Conservation (phyloP, 495 filamentous ascomycete genomes). For the Aspergillus bridgeri region DNA sequence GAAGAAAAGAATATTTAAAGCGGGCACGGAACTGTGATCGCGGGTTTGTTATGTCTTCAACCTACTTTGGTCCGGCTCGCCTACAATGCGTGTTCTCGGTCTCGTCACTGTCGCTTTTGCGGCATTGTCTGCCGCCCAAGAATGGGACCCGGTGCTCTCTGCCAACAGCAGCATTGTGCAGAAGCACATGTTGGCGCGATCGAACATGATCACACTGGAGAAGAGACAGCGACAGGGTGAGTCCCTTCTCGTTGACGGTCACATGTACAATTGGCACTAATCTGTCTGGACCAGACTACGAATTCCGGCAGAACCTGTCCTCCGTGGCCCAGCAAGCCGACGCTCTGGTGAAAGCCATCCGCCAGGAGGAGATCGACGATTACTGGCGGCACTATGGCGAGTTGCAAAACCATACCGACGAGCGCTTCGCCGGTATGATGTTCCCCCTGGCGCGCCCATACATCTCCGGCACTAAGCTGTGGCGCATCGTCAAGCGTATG, state of each 20-base stretch:
- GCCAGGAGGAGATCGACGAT: constrained; percentile 19
- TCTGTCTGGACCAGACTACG: constrained; percentile 1
- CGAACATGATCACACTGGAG: constrained; percentile 9
- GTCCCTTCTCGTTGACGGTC: too few species aligned
- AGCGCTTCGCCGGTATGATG: constrained; percentile 18
- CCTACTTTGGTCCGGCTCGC: not conserved
- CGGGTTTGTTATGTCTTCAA: not conserved
- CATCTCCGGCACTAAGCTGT: constrained; percentile 14
- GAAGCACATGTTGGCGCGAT: constrained; percentile 4
- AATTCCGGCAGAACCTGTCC: constrained; percentile 14
- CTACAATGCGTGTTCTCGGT: not conserved
- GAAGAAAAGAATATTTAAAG: not conserved
- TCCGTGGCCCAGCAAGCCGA: constrained; percentile 11
- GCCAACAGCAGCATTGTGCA: constrained; percentile 6
- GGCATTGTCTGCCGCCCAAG: not conserved
- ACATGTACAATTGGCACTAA: too few species aligned
- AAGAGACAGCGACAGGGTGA: constrained; percentile 17
- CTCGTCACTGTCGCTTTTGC: not conserved
- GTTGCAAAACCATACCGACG: constrained; percentile 5
- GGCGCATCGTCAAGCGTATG: constrained; percentile 17
- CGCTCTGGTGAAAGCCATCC: constrained; percentile 13
- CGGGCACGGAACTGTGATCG: not conserved
- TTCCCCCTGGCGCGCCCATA: constrained; percentile 16
- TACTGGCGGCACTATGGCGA: constrained; percentile 15
- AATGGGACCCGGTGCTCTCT: not conserved